Percentiles rank a stretch among this genome's conserved stretches.
These are phyloP conservation scores for Agrocybe pediades DNA, from an alignment of 768 basidiomycete genomes.

Conservation along the genomic window DNA sequence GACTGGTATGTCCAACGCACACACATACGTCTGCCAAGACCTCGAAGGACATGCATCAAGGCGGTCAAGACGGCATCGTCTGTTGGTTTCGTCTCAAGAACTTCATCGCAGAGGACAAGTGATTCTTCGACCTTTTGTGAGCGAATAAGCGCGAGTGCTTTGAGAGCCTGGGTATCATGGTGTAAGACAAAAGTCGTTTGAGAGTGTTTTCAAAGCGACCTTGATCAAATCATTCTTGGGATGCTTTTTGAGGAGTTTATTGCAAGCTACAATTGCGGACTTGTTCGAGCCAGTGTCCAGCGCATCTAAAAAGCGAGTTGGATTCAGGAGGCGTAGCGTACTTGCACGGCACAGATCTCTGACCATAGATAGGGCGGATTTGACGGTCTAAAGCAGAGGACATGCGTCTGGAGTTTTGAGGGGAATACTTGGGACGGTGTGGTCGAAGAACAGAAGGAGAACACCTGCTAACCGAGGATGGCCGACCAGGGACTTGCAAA, in stretches of 20 bases:
- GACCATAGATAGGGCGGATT: conserved; percentile 85
- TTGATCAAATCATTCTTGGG: conserved; percentile 74
- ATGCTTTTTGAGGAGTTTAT: conserved; percentile 86
- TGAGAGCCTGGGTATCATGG: conserved; percentile 58
- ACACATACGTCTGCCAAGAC: conserved; percentile 65
- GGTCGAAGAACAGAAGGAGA: neutral
- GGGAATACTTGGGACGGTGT: neutral
- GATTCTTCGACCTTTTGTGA: conserved; percentile 87
- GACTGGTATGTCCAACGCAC: neutral
- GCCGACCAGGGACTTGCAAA: conserved; percentile 12
- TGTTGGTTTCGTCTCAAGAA: conserved; percentile 70
- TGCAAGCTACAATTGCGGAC: conserved; percentile 81
- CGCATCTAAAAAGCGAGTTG: conserved; percentile 54
- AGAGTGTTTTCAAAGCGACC: conserved; percentile 35
- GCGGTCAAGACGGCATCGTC: conserved; percentile 75
- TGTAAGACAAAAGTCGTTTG: conserved; percentile 1
- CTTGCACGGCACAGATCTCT: neutral
- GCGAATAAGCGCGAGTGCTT: conserved; percentile 82
- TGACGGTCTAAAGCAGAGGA: conserved; percentile 70
- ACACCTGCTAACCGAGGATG: neutral
- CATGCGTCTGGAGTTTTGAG: conserved; percentile 39
- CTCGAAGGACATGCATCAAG: conserved; percentile 83
- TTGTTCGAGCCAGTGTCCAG: conserved; percentile 87
- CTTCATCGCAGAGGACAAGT: conserved; percentile 75
- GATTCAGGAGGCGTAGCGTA: neutral